Evolutionary conservation across 2,329 filamentous ascomycete species (phyloP).

Genomic region (Bertia moriformis): DNA sequence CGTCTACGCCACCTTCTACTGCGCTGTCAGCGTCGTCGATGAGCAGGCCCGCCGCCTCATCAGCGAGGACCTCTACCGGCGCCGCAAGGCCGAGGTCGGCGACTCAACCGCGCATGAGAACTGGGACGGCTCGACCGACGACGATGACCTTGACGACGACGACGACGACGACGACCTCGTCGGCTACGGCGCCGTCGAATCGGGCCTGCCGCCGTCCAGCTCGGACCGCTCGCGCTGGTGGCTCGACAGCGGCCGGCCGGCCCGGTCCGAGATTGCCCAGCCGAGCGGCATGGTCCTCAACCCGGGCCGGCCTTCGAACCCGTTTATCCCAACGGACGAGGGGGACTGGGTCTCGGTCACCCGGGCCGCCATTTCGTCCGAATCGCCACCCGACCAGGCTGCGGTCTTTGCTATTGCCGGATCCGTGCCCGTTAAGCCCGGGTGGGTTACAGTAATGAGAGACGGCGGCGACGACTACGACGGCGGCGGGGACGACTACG

Average conservation of each 20-base stretch:
- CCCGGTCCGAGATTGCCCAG: constrained; percentile 56
- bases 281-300: constrained; percentile 54
- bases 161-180: constrained; percentile 66
- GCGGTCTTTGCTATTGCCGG: constrained; percentile 25
- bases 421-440: constrained; percentile 42
- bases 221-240: constrained; percentile 59
- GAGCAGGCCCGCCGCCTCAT: constrained; percentile 59
- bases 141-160: too few relatives aligned
- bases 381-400: too few relatives aligned
- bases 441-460: constrained; percentile 25
- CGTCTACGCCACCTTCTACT: constrained; percentile 80
- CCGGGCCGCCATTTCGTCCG: constrained; percentile 33
- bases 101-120: constrained; percentile 41
- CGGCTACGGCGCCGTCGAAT: constrained; percentile 70
- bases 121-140: constrained; percentile 38
- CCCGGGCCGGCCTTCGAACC: constrained; percentile 62
- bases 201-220: constrained; percentile 56
- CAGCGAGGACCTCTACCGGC: constrained; percentile 60
- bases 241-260: constrained; percentile 58
- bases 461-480: constrained; percentile 21
- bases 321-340: constrained; percentile 61
- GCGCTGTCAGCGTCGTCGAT: constrained; percentile 67
- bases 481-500: not conserved
- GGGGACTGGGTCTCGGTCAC: constrained; percentile 69
- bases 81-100: constrained; percentile 52